These are phyloP conservation scores for Scleromitrula shiraiana DNA, from an alignment of 2,329 filamentous ascomycete genomes.

Conservation along the genomic window DNA sequence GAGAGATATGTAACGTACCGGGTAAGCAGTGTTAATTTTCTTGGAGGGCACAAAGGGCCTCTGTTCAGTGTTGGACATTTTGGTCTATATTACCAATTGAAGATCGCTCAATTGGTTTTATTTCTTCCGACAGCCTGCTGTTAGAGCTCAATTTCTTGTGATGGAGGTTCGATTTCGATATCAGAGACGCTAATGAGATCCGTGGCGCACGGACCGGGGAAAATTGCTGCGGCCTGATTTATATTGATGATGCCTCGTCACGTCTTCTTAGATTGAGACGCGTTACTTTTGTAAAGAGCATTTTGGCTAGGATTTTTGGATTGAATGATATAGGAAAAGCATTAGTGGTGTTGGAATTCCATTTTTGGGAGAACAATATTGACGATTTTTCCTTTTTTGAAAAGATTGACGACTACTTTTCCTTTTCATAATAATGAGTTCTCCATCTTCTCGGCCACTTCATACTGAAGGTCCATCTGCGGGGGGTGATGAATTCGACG, in stretches of 20 bases:
- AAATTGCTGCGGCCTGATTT: constrained; percentile 1
- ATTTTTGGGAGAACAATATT: no score
- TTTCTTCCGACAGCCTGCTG: background rate
- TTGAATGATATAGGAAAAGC: background rate
- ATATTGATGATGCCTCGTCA: constrained; percentile 5
- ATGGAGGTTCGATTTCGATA: constrained; percentile 10
- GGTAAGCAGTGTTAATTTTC: constrained; percentile 74
- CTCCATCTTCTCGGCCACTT: constrained; percentile 10
- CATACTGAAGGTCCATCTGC: constrained; percentile 22
- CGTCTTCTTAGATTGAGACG: constrained; percentile 7
- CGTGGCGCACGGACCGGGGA: background rate
- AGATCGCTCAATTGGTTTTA: constrained; percentile 13
- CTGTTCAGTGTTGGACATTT: constrained; percentile 31
- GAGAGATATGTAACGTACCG: constrained; percentile 50
- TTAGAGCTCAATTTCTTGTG: constrained; percentile 6
- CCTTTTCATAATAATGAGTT: background rate
- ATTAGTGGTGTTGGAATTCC: background rate
- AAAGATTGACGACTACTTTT: no score
- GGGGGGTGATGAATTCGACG: constrained; percentile 46
- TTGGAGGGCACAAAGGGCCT: constrained; percentile 63
- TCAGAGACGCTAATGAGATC: no score
- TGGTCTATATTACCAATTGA: constrained; percentile 28
- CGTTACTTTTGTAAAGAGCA: background rate
- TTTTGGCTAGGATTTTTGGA: background rate
- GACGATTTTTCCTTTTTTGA: no score